Conservation (phyloP, 257 asterid species). For the Rubia yunnanensis region DNA sequence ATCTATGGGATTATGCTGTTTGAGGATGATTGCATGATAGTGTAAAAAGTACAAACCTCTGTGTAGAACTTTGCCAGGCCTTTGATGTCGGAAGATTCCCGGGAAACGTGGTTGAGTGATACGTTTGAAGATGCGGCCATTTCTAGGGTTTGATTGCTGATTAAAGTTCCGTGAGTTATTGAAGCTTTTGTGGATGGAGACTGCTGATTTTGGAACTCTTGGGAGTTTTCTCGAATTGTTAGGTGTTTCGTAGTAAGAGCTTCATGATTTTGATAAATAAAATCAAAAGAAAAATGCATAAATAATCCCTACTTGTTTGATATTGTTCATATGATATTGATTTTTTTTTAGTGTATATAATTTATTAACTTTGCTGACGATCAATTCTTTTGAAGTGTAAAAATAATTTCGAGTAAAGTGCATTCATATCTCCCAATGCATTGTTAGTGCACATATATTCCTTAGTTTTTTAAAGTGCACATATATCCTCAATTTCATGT, state of each 20-base stretch:
- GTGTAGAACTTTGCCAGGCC: conserved; percentile 73
- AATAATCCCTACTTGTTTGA: too few species aligned
- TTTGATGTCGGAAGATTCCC: conserved; percentile 64
- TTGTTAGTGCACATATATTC: too few species aligned
- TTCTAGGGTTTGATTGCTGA: conserved; percentile 27
- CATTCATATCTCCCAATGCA: too few species aligned
- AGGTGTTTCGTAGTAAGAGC: not conserved
- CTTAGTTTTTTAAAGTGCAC: too few species aligned
- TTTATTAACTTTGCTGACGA: too few species aligned
- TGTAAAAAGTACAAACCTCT: conserved; percentile 38
- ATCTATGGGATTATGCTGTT: not conserved
- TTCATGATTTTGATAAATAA: too few species aligned
- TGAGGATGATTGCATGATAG: not conserved
- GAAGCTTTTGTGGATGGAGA: not conserved
- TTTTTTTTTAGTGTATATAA: too few species aligned
- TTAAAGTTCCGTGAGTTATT: not conserved
- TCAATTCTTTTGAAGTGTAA: too few species aligned
- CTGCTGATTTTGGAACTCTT: not conserved
- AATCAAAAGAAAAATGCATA: too few species aligned
- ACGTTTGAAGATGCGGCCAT: conserved; percentile 56
- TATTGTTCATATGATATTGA: too few species aligned
- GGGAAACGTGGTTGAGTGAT: conserved; percentile 71
- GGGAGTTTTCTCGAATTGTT: not conserved
- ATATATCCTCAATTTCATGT: too few species aligned
- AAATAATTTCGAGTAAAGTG: too few species aligned